These are phyloP conservation scores for Circinella minor DNA, from an alignment of 371 early-diverging fungal species.

Conservation along the genomic window DNA sequence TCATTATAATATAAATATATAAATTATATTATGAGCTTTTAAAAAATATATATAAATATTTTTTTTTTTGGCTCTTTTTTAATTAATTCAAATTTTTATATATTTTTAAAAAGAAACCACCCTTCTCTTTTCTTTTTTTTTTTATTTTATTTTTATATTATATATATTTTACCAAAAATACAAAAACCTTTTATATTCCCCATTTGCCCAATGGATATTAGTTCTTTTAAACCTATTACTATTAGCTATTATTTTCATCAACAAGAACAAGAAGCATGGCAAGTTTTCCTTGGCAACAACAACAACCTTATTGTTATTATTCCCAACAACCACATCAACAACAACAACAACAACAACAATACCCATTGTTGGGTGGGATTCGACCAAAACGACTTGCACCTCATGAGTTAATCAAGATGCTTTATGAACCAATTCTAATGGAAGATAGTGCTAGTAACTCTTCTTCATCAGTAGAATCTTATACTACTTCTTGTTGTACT, in stretches of 20 bases:
- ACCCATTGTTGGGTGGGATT: neutral
- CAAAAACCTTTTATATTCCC: neutral
- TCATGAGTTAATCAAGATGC: conserved; percentile 5
- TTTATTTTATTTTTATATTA: neutral
- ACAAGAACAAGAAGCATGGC: conserved; percentile 13
- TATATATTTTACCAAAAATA: neutral
- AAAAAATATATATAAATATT: neutral
- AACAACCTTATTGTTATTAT: neutral
- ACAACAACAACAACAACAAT: neutral
- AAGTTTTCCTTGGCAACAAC: conserved; percentile 15
- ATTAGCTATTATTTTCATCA: conserved; percentile 6
- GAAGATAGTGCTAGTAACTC: conserved; percentile 15
- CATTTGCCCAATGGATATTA: conserved; percentile 13
- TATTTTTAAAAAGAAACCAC: neutral
- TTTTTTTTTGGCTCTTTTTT: neutral
- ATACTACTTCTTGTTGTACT: neutral
- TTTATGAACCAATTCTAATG: neutral
- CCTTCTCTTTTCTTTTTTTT: neutral
- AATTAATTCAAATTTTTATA: neutral
- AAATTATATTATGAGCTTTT: neutral
- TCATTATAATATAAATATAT: no score
- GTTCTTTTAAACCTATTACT: conserved; percentile 7
- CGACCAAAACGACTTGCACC: conserved; percentile 4
- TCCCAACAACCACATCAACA: neutral
- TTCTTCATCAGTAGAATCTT: conserved; percentile 9